Percentiles rank a stretch among this genome's conserved stretches.
Evolutionary conservation across 1,139 yeast species (phyloP).

Genomic region (Candida sp.): DNA sequence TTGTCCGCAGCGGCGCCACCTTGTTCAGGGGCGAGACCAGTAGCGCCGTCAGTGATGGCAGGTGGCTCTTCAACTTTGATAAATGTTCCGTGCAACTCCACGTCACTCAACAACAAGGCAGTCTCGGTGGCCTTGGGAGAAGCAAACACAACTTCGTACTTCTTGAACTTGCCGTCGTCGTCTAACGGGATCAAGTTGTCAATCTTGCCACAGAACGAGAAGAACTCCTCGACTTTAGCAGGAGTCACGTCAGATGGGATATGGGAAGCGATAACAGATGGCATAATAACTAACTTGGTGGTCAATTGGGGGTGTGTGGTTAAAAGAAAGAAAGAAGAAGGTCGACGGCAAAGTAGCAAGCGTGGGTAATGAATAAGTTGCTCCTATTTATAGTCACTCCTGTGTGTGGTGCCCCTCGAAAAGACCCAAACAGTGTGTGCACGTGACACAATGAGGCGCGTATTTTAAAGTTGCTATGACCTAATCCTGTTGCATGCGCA

Average conservation of each 20-base stretch:
- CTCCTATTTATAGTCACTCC: not conserved
- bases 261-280: conserved; percentile 60
- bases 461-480: too few species aligned
- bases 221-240: conserved; percentile 67
- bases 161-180: conserved; percentile 29
- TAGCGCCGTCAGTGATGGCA: conserved; percentile 21
- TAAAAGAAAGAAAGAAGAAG: not conserved
- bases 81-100: conserved; percentile 66
- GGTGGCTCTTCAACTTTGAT: conserved; percentile 48
- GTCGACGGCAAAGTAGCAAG: not conserved
- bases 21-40: conserved; percentile 7
- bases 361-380: not conserved
- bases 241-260: conserved; percentile 59
- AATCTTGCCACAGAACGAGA: conserved; percentile 79
- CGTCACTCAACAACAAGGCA: conserved; percentile 75
- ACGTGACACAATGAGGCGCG: too few species aligned
- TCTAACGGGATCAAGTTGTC: conserved; percentile 14
- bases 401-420: not conserved
- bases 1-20: conserved; percentile 11
- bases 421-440: not conserved
- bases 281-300: conserved; percentile 23
- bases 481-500: too few species aligned
- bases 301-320: conserved; percentile 10
- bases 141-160: conserved; percentile 56
- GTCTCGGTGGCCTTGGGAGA: conserved; percentile 69